Conservation (phyloP, 139 green algal species). For the Volvox africanus region DNA sequence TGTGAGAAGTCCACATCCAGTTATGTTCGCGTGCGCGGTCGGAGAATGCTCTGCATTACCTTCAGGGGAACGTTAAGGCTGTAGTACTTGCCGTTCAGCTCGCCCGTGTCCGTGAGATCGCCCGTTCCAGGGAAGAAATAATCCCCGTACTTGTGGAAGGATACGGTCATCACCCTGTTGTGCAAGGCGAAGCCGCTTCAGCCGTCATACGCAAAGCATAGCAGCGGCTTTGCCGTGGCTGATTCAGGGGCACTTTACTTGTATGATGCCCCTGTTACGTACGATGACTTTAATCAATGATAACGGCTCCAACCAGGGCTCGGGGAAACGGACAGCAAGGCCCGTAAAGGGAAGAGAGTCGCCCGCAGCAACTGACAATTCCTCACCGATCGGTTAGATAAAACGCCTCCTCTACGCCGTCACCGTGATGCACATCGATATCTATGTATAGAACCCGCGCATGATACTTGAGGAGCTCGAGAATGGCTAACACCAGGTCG, state of each 20-base stretch:
- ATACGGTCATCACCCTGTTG: conserved; percentile 72
- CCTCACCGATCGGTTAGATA: conserved; percentile 68
- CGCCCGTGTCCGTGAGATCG: conserved; percentile 87
- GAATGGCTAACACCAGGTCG: conserved; percentile 96
- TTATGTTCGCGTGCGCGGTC: too few species aligned
- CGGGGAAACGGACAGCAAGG: too few species aligned
- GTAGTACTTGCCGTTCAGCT: conserved; percentile 84
- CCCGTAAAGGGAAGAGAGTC: background rate
- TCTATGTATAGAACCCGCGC: conserved; percentile 89
- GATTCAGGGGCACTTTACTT: too few species aligned
- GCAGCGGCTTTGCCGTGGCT: background rate
- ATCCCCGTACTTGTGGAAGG: conserved; percentile 95
- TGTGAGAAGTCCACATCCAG: too few species aligned
- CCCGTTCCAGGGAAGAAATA: conserved; percentile 98
- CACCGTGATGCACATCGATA: conserved; percentile 98
- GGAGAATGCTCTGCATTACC: background rate
- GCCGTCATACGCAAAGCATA: background rate
- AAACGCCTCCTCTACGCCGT: conserved; percentile 98
- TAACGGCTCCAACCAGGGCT: too few species aligned
- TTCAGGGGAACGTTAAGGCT: conserved; percentile 88
- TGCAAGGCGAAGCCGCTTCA: background rate
- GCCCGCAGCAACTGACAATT: background rate
- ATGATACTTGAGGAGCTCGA: conserved; percentile 98
- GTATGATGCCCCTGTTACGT: too few species aligned
- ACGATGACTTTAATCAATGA: too few species aligned